These are phyloP conservation scores for Neotropicomus parvogracilis DNA, from an alignment of 1,284 basidiomycete species.

Conservation along the genomic window DNA sequence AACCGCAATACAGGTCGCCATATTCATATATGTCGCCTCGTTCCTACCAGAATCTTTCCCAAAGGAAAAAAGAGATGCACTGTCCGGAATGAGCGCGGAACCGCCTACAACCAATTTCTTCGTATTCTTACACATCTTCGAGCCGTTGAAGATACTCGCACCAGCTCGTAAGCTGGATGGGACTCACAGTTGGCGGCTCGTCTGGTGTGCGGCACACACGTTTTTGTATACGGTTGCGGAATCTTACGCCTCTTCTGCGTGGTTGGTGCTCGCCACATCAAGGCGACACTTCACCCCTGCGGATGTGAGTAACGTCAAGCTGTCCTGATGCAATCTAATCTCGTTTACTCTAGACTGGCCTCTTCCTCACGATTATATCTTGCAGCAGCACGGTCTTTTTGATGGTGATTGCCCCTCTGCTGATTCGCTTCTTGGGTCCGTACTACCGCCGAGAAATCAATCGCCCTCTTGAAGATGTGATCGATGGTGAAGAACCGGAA, in stretches of 20 bases:
- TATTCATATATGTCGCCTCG: slow-evolving; percentile 23
- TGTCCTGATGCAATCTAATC: slow-evolving; percentile 2
- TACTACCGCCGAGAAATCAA: slow-evolving; percentile 14
- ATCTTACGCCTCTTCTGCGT: slow-evolving; percentile 18
- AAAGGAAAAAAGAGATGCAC: slow-evolving; percentile 25
- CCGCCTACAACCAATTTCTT: background rate
- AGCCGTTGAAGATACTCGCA: slow-evolving; percentile 27
- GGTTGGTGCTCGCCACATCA: slow-evolving; percentile 29
- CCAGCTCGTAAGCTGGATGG: slow-evolving; percentile 25
- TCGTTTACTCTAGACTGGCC: slow-evolving; percentile 21
- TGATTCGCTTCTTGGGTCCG: slow-evolving; percentile 21
- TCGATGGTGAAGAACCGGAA: slow-evolving; percentile 4
- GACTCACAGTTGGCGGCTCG: slow-evolving; percentile 31
- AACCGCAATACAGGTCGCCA: slow-evolving; percentile 14
- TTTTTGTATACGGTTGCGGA: slow-evolving; percentile 22
- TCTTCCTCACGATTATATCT: slow-evolving; percentile 17
- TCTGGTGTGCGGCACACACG: slow-evolving; percentile 26
- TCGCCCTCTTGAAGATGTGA: too few relatives aligned
- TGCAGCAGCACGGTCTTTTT: slow-evolving; percentile 16
- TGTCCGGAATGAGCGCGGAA: slow-evolving; percentile 12
- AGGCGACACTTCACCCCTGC: slow-evolving; percentile 24
- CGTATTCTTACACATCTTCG: slow-evolving; percentile 14
- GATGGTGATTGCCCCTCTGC: slow-evolving; percentile 13
- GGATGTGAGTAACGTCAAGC: slow-evolving; percentile 14
- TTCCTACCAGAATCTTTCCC: slow-evolving; percentile 35